A percentile compares a stretch with the other conserved stretches of the same genome.
phyloP scores from a whole-genome alignment of 805 yeast species.

The Ogataea pignaliae region DNA sequence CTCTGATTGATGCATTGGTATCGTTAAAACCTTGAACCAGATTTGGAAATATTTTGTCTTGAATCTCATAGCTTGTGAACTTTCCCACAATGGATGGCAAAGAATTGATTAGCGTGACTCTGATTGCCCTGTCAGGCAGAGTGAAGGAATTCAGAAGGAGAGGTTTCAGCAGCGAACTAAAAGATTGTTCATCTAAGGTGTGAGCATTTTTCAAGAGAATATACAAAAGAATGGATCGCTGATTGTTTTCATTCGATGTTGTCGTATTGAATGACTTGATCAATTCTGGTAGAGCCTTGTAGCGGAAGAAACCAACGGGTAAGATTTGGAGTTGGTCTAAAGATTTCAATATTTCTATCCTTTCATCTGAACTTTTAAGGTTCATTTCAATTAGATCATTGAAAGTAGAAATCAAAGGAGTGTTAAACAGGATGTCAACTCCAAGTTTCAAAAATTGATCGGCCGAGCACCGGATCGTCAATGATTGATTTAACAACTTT shows the following conservation, averaged over 20 bases:
- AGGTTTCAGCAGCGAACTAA: conserved; percentile 48
- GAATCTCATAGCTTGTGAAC: conserved; percentile 57
- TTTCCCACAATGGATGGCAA: conserved; percentile 50
- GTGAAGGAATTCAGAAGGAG: conserved; percentile 58
- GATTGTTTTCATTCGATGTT: conserved; percentile 18
- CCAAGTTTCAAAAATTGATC: conserved; percentile 34
- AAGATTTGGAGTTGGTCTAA: conserved; percentile 37
- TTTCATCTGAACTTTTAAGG: conserved; percentile 49
- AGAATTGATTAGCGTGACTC: conserved; percentile 64
- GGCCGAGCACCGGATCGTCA: conserved; percentile 36
- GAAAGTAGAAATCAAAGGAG: conserved; percentile 47
- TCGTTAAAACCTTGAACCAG: conserved; percentile 83
- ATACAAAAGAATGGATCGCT: conserved; percentile 33
- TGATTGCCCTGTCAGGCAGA: conserved; percentile 68
- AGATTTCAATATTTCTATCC: conserved; percentile 40
- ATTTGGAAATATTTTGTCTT: conserved; percentile 61
- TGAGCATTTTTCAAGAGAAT: conserved; percentile 34
- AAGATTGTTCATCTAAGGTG: conserved; percentile 28
- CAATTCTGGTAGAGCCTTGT: conserved; percentile 69
- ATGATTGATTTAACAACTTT: conserved; percentile 35
- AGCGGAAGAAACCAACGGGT: conserved; percentile 47
- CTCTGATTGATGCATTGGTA: conserved; percentile 74
- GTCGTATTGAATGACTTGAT: conserved; percentile 36
- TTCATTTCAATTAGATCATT: conserved; percentile 52
- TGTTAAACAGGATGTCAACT: conserved; percentile 32